These are phyloP conservation scores for Annulohypoxylon maeteangense DNA, from an alignment of 495 filamentous ascomycete species.

Conservation along the genomic window DNA sequence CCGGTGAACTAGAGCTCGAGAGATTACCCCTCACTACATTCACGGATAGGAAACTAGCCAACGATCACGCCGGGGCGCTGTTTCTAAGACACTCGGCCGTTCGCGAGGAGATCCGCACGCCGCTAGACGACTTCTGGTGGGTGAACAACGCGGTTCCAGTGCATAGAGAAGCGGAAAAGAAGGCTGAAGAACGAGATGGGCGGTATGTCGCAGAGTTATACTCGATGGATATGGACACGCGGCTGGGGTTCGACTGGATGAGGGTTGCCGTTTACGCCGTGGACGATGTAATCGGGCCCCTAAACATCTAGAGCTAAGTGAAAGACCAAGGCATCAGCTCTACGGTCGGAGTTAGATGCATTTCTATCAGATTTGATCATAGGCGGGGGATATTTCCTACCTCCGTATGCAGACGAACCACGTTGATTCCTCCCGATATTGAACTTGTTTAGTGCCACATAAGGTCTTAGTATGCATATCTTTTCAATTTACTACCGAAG, in stretches of 20 bases:
- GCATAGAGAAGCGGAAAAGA: constrained; percentile 11
- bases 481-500: no score
- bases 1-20: constrained; percentile 10
- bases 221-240: constrained; percentile 9
- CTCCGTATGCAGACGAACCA: not conserved
- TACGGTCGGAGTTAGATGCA: not conserved
- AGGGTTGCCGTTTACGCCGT: constrained; percentile 25
- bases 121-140: constrained; percentile 31
- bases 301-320: constrained; percentile 11
- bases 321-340: not conserved
- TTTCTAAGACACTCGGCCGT: constrained; percentile 30
- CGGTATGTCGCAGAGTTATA: constrained; percentile 23
- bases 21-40: constrained; percentile 23
- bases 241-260: constrained; percentile 32
- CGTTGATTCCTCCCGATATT: not conserved
- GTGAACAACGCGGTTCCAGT: not conserved
- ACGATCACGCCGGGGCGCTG: constrained; percentile 18
- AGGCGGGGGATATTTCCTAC: not conserved
- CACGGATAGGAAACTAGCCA: constrained; percentile 24
- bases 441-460: not conserved
- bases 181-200: not conserved
- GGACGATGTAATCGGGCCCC: constrained; percentile 24
- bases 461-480: no score
- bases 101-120: constrained; percentile 6
- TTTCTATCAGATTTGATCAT: not conserved